Percentiles rank a stretch among this genome's conserved stretches.
phyloP scores from a whole-genome alignment of 306 rosid species.

The Urtica urens region DNA sequence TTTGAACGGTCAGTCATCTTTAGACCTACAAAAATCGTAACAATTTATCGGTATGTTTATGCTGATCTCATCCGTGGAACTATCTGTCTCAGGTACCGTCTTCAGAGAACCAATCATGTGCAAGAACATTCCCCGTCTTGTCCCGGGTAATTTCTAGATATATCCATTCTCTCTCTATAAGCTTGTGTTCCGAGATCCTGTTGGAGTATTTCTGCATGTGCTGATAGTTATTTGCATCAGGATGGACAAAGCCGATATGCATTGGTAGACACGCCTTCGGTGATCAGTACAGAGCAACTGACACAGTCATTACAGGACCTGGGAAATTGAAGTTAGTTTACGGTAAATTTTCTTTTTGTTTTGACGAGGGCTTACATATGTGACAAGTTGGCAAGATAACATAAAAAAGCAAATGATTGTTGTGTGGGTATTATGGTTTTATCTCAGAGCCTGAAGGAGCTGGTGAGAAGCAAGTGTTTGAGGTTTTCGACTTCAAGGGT shows the following conservation, averaged over 20 bases:
- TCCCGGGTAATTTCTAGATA: slow-evolving; percentile 65
- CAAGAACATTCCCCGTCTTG: slow-evolving; percentile 87
- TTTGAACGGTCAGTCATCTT: slow-evolving; percentile 57
- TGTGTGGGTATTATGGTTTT: slow-evolving; percentile 2
- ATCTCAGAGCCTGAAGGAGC: slow-evolving; percentile 66
- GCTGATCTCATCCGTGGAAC: slow-evolving; percentile 1
- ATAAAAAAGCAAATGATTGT: too few species aligned
- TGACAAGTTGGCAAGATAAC: background rate
- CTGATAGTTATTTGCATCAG: slow-evolving; percentile 27
- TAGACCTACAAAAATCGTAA: slow-evolving; percentile 7
- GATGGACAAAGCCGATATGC: slow-evolving; percentile 93
- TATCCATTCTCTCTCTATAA: too few species aligned
- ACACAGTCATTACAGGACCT: slow-evolving; percentile 78
- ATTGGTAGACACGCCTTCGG: slow-evolving; percentile 99
- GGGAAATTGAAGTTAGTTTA: slow-evolving; percentile 78
- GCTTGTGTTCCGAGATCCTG: background rate
- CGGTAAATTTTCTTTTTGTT: slow-evolving; percentile 46
- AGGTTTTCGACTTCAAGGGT: slow-evolving; percentile 81
- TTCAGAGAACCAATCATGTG: slow-evolving; percentile 97
- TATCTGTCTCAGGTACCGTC: slow-evolving; percentile 68
- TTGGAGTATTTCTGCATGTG: slow-evolving; percentile 9
- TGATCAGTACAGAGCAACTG: slow-evolving; percentile 92
- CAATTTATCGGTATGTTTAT: background rate
- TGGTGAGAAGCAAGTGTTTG: slow-evolving; percentile 61
- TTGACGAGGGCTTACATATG: background rate